Evolutionary conservation across 768 basidiomycete genomes (phyloP).

Genomic region (Calvatia gigantea): DNA sequence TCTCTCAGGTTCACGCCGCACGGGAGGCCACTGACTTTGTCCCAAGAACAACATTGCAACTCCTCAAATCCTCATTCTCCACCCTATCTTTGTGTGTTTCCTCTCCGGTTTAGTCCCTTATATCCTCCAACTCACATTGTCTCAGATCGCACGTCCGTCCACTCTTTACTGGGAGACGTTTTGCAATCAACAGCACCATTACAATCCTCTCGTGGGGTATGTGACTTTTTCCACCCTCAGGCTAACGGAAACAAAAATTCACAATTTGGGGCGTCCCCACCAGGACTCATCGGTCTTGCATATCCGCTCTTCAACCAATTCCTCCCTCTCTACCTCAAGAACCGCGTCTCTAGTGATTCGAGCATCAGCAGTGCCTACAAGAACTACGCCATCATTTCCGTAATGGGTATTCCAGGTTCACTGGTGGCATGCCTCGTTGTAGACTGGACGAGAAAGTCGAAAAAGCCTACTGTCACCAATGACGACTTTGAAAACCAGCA

Average conservation of each 20-base stretch:
- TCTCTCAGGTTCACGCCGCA: slow-evolving; percentile 24
- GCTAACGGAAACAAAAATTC: background rate
- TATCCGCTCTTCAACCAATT: slow-evolving; percentile 53
- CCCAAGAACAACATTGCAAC: slow-evolving; percentile 23
- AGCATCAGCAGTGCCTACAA: slow-evolving; percentile 34
- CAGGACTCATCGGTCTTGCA: slow-evolving; percentile 46
- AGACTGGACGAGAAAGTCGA: slow-evolving; percentile 33
- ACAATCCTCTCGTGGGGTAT: slow-evolving; percentile 51
- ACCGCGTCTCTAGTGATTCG: slow-evolving; percentile 25
- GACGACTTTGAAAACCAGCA: too few species aligned
- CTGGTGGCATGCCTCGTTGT: slow-evolving; percentile 42
- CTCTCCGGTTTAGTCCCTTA: background rate
- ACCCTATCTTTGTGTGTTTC: slow-evolving; percentile 37
- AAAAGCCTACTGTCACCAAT: slow-evolving; percentile 9
- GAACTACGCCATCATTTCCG: slow-evolving; percentile 46
- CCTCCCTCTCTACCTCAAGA: slow-evolving; percentile 44
- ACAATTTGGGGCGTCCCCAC: background rate
- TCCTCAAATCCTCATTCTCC: slow-evolving; percentile 31
- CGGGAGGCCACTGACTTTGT: slow-evolving; percentile 17
- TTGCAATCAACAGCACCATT: slow-evolving; percentile 43
- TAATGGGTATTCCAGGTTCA: slow-evolving; percentile 45
- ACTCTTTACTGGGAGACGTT: slow-evolving; percentile 40
- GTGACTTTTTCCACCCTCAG: slow-evolving; percentile 9
- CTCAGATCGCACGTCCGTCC: slow-evolving; percentile 46
- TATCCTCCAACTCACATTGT: background rate